Evolutionary conservation across 805 yeast genomes (phyloP), one percentile per base, ranked within the genome.

Genomic region (Myxozyma geophila): DNA sequence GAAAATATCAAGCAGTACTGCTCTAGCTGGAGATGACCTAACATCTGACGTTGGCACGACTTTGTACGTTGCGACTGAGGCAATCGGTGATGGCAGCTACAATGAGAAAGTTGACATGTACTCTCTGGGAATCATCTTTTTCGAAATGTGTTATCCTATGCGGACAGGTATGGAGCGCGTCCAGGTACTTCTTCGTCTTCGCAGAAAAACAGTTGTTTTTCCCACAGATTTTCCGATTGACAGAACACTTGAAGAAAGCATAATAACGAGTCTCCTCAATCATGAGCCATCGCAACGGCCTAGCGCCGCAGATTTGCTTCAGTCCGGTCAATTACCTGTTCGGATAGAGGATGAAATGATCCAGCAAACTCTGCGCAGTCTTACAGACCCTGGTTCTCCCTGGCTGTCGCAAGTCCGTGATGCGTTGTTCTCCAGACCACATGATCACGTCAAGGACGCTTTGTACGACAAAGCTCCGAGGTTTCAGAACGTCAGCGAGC

Each of bases 81-180:
- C 93, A 0, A 79, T 89, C 7, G 67, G 64, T 4, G 80, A 83
- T 17, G 95, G 95, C 0, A 81, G 79, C 50, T 95, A 95, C 74
- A 87, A 93, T 73, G 97, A 90, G 67, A 95, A 95, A 70, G 96
- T 95, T 44, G 99, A 95, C 74, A 87, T 95, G 89, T 95, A 92
- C 74, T 92, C 99, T 0, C 77, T 95, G 47, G 99, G 99, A 2
- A 85, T 95, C 41, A 95, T 95, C 0, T 91, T 95, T 73, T 95
- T 95, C 74, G 99, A 95, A 74, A 95, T 95, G 99, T 83, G 91
- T 36, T 91, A 87, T 73, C 81, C 87, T 0, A 81, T 93, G 70
- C 80, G 81, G n/a, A 95, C 99, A 0, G 92, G 91, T 1, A 95
- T 95, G 98, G 99, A 95, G 74, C 81, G 99, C 58, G 91, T 88